These are phyloP conservation scores for Trichoderma semiorbis DNA, from an alignment of 2,329 filamentous ascomycete species.

Conservation along the genomic window DNA sequence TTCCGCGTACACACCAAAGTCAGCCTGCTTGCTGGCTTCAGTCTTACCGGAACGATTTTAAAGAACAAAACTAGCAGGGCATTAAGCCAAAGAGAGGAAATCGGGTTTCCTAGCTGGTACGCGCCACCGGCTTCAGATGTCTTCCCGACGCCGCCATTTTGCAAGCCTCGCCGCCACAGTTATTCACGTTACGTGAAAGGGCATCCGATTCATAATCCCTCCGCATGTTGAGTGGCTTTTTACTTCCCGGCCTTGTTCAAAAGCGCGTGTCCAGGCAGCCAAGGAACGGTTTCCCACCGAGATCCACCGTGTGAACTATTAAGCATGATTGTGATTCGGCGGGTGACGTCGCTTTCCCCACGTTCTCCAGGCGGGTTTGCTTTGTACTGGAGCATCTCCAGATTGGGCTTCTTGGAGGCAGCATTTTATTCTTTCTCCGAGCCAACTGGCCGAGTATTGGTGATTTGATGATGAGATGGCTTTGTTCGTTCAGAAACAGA, in stretches of 20 bases:
- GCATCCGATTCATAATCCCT: background rate
- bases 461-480: background rate
- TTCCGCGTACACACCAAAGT: background rate
- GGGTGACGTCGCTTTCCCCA: conserved; percentile 20
- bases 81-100: background rate
- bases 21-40: background rate
- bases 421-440: background rate
- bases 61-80: background rate
- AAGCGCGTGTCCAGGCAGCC: background rate
- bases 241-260: background rate
- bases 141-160: background rate
- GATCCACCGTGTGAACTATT: background rate
- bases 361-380: background rate
- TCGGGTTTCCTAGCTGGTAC: conserved; percentile 10
- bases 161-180: background rate
- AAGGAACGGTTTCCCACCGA: background rate
- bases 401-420: background rate
- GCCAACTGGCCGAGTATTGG: background rate
- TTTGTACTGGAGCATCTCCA: background rate
- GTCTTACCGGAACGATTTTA: background rate
- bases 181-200: background rate
- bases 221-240: background rate
- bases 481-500: background rate
- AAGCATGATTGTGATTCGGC: background rate
- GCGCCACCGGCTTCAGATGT: background rate